These are phyloP conservation scores for Leishmania turanica DNA, from an alignment of 208 protist genomes.

Conservation along the genomic window DNA sequence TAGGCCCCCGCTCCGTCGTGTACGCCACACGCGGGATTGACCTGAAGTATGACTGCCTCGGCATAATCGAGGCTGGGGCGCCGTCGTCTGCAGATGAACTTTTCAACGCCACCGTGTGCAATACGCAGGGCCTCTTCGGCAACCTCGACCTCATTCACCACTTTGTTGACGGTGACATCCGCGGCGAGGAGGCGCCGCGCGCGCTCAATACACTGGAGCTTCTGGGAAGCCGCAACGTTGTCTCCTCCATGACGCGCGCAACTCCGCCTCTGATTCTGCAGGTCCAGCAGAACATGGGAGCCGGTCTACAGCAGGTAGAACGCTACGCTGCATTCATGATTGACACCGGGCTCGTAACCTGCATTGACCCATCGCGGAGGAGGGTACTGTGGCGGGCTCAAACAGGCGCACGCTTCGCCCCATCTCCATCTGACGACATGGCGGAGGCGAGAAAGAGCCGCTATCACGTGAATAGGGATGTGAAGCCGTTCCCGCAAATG, in stretches of 20 bases:
- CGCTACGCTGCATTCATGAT: constrained; percentile 86
- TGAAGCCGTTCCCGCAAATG: constrained; percentile 67
- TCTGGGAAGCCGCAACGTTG: constrained; percentile 79
- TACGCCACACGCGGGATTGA: constrained; percentile 59
- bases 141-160: constrained; percentile 77
- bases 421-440: constrained; percentile 29
- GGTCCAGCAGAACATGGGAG: constrained; percentile 50
- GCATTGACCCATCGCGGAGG: constrained; percentile 68
- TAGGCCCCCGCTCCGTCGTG: constrained; percentile 50
- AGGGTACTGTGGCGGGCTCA: constrained; percentile 85
- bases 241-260: constrained; percentile 47
- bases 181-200: constrained; percentile 45
- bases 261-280: constrained; percentile 83
- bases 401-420: constrained; percentile 58
- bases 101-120: constrained; percentile 78
- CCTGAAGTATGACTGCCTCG: constrained; percentile 72
- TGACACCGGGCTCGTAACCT: constrained; percentile 84
- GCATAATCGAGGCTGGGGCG: constrained; percentile 57
- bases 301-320: constrained; percentile 70
- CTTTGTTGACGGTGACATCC: constrained; percentile 77
- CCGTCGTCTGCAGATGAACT: constrained; percentile 54
- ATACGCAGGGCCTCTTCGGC: constrained; percentile 81
- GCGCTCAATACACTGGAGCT: constrained; percentile 73
- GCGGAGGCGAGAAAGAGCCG: constrained; percentile 27
- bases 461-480: constrained; percentile 28